Evolutionary conservation across 176 grass and related monocot genomes (phyloP).

Genomic region (Chrysopogon serrulatus): DNA sequence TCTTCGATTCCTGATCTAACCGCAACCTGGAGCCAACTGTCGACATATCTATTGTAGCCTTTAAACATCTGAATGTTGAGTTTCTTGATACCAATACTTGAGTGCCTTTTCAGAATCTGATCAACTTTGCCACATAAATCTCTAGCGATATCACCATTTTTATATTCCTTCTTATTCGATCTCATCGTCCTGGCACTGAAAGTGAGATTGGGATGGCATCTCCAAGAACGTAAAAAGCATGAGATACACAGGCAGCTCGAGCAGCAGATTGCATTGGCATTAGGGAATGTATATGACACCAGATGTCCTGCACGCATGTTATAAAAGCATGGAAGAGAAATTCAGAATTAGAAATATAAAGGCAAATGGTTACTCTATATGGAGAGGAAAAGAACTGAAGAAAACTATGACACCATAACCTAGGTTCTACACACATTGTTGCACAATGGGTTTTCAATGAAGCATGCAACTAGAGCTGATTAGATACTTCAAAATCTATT

Average conservation of each 20-base stretch:
- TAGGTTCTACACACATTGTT: no score
- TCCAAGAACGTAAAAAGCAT: neutral
- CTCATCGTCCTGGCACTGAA: neutral
- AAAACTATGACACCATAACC: no score
- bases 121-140: neutral
- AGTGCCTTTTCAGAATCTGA: neutral
- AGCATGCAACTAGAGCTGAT: neutral
- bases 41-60: neutral
- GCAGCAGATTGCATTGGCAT: slow-evolving; percentile 8
- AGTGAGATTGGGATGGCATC: neutral
- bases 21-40: neutral
- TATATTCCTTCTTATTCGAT: neutral
- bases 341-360: neutral
- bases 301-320: neutral
- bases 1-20: neutral
- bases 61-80: neutral
- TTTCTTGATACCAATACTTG: neutral
- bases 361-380: neutral
- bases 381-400: no score
- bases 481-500: neutral
- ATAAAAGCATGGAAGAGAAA: neutral
- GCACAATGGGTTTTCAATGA: no score
- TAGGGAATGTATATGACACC: neutral
- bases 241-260: neutral
- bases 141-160: neutral